These are phyloP conservation scores for Agrostemma githago DNA, from an alignment of 148 eudicot genomes.

Conservation along the genomic window DNA sequence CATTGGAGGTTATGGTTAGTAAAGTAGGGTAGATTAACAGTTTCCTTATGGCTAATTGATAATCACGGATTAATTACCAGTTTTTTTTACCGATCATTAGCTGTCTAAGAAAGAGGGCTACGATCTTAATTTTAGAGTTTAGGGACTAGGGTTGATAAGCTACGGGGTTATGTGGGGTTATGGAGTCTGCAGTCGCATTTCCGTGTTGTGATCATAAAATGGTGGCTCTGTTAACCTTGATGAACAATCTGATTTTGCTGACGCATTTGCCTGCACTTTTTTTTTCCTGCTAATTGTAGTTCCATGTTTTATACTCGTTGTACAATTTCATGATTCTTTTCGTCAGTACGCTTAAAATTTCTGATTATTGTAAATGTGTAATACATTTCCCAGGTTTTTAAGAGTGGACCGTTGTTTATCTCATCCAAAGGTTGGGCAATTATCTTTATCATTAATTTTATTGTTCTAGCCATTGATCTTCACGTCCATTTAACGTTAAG, in stretches of 20 bases:
- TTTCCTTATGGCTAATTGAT: background rate
- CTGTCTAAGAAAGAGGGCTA: background rate
- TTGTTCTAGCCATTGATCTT: background rate
- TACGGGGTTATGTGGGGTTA: background rate
- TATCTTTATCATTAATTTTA: background rate
- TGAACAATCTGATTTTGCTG: background rate
- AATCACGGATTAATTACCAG: background rate
- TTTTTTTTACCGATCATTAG: background rate
- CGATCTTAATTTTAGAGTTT: too few relatives aligned
- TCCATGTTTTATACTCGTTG: constrained; percentile 10
- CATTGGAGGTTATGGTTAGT: background rate
- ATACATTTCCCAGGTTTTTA: constrained; percentile 61
- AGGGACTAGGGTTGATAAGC: background rate
- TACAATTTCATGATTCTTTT: constrained; percentile 5
- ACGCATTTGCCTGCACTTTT: background rate
- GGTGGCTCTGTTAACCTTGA: too few relatives aligned
- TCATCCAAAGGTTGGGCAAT: constrained; percentile 84
- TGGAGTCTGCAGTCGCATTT: too few relatives aligned
- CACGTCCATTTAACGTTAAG: background rate
- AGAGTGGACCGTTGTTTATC: constrained; percentile 94
- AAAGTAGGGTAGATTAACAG: background rate
- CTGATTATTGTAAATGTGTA: constrained; percentile 13
- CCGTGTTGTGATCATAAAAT: too few relatives aligned
- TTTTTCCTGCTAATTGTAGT: background rate
- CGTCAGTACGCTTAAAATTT: background rate